These are phyloP conservation scores for Artomyces pyxidatus DNA, from an alignment of 768 basidiomycete genomes.

Conservation along the genomic window DNA sequence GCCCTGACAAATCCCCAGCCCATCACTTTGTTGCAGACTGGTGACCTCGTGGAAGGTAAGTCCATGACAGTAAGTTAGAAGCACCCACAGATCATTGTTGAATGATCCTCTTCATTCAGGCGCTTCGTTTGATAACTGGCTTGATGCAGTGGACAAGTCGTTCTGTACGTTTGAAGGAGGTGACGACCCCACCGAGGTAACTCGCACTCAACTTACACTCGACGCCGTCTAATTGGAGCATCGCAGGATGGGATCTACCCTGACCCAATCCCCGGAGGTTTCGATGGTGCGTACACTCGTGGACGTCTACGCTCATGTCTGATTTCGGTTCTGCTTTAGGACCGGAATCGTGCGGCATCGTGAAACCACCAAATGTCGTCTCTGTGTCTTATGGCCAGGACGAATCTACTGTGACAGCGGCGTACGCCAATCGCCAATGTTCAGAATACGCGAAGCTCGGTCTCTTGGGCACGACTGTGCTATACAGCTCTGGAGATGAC, in stretches of 20 bases:
- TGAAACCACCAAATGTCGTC: constrained; percentile 28
- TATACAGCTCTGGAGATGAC: constrained; percentile 38
- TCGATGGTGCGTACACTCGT: constrained; percentile 26
- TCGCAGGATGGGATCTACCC: constrained; percentile 34
- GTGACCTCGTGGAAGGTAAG: constrained; percentile 22
- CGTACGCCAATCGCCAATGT: constrained; percentile 34
- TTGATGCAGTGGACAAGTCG: constrained; percentile 13
- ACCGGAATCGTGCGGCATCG: constrained; percentile 31
- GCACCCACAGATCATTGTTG: no score
- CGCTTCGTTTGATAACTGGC: constrained; percentile 12
- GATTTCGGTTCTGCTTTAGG: no score
- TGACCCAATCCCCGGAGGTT: constrained; percentile 31
- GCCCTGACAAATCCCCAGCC: constrained; percentile 33
- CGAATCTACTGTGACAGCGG: constrained; percentile 27
- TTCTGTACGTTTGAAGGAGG: constrained; percentile 10
- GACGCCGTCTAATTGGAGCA: neutral
- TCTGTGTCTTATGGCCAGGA: constrained; percentile 34
- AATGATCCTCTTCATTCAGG: constrained; percentile 1
- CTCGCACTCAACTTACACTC: neutral
- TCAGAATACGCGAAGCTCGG: constrained; percentile 39
- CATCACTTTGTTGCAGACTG: constrained; percentile 33
- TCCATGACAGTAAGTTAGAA: no score
- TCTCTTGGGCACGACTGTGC: constrained; percentile 30
- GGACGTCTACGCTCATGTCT: no score
- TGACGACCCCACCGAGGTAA: constrained; percentile 1